Evolutionary conservation across 208 protist species (phyloP), one percentile per base, ranked within the genome.

Genomic region (Strigomonas galati): DNA sequence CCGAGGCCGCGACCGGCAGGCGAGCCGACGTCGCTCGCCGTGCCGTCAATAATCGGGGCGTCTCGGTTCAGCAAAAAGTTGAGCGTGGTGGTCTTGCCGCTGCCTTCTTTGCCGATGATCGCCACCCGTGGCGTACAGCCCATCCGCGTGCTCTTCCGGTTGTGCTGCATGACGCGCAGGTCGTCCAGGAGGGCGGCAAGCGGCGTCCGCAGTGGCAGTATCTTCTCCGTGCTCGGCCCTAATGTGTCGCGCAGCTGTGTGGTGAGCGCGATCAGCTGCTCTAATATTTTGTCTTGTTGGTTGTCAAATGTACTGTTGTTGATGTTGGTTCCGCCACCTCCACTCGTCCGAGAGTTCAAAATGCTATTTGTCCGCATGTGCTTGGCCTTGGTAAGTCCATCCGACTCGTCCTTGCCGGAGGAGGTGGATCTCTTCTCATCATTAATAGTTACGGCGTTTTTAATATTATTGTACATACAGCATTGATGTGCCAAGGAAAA

Each of bases 181-280:
- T 72, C 63, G 26, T 89, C 78, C 12, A 75, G n/a, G 23, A 88
- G 44, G 14, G 43, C 66, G 7, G 53, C 37, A 6, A 94, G 76
- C 4, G 72, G 40, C 1, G 27, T 65, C 12, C 82, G 76, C 40
- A 94, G 60, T 0, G 60, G 75, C 17, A 91, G 27, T 0, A 74
- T 49, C 26, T 82, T 74, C 64, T 94, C 87, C n/a, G 82, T 87
- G 15, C 69, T 64, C 9, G 82, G 82, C 12, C 71, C 76, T 17
- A 89, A 60, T 24, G 67, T 30, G 15, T 19, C 26, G 5, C 27
- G 31, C 1, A 89, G 65, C 31, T 78, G 71, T 14, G 32, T 49
- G 5, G 71, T 70, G 21, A 82, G 53, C 9, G 49, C 24, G 1
- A 67, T 49, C 5, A 92, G 57, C 21, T 63, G 48, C 26, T 67